phyloP scores from a whole-genome alignment of 2,329 filamentous ascomycete species.

The Dactylellina sp. region DNA sequence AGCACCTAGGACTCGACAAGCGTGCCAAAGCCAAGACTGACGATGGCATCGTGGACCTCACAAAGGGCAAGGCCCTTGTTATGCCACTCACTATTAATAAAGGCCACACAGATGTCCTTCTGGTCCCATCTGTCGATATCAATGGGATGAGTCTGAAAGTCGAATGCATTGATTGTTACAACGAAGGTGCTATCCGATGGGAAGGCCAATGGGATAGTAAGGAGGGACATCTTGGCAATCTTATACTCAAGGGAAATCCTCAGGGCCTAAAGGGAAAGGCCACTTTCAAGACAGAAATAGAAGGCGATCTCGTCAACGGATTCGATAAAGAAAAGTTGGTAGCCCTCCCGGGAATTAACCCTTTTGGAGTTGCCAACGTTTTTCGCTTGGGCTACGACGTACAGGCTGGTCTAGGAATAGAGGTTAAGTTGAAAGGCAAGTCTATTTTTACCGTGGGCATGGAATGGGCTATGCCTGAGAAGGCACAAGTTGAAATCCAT shows the following conservation, averaged over 20 bases:
- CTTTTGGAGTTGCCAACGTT: slow-evolving; percentile 12
- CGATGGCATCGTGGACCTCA: neutral
- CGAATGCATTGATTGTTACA: slow-evolving; percentile 23
- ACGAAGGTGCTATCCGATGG: slow-evolving; percentile 14
- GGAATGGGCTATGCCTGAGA: slow-evolving; percentile 31
- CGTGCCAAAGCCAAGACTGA: neutral
- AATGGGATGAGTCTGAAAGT: slow-evolving; percentile 19
- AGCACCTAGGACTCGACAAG: neutral
- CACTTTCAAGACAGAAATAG: slow-evolving; percentile 19
- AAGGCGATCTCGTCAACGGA: slow-evolving; percentile 17
- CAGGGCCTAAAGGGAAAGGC: slow-evolving; percentile 16
- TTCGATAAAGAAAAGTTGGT: slow-evolving; percentile 21
- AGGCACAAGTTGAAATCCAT: slow-evolving; percentile 11
- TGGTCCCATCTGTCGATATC: neutral
- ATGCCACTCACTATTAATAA: neutral
- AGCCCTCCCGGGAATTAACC: slow-evolving; percentile 12
- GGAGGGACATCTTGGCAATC: slow-evolving; percentile 1
- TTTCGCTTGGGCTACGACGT: slow-evolving; percentile 16
- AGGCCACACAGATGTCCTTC: neutral
- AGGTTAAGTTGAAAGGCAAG: slow-evolving; percentile 10
- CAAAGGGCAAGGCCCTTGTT: neutral
- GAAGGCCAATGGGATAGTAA: slow-evolving; percentile 11
- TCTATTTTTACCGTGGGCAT: slow-evolving; percentile 21
- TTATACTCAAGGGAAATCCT: slow-evolving; percentile 7
- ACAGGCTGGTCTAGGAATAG: slow-evolving; percentile 20